Evolutionary conservation across 768 basidiomycete genomes (phyloP), one percentile per base, ranked within the genome.

Genomic region (Antrodiella citrinella): DNA sequence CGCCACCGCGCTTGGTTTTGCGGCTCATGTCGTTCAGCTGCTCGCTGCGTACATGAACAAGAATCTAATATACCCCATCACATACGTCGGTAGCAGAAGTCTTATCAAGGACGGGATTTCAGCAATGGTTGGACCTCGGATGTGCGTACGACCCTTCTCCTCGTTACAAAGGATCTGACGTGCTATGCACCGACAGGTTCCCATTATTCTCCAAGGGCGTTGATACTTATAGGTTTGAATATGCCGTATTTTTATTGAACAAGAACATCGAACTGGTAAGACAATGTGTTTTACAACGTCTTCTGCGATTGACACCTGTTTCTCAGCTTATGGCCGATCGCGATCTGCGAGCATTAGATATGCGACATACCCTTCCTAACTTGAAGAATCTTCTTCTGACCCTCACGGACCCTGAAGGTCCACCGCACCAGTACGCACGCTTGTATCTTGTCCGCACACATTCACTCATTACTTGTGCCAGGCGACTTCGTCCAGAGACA

Each of bases 191-290:
- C 9, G 7, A 3, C 57, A 96, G 94, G 77, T 99, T 98, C 65
- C 96, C 96, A 15, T 70, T 99, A 24, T 99, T 91, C 66, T 84
- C 90, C 1, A 89, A 81, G 68, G 93, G 94, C 3, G 94, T 97
- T 51, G 96, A 98, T 63, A 87, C 86, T 40, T 98, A 97, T 68
- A 78, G 96, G 21, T 99, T 95, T 61, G 95, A 98, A 66, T 99
- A 98, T 70, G 96, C 84, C 3, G 95, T 98, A 3, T 98, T 93
- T 66, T 68, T 99, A 39, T 73, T 98, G 25, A 99, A 99, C 71
- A 99, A 98, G 67, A 77, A 99, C 66, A 93, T 99, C 56, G 95
- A 99, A 70, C 74, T 93, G 78, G 93, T 94, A 56, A 53, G 76
- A 55, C 39, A 21, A 51, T 51, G 44, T 47, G 23, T 20, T 20